These are phyloP conservation scores for Cladophialophora chaetospira DNA, from an alignment of 2,329 filamentous ascomycete genomes.

Conservation along the genomic window DNA sequence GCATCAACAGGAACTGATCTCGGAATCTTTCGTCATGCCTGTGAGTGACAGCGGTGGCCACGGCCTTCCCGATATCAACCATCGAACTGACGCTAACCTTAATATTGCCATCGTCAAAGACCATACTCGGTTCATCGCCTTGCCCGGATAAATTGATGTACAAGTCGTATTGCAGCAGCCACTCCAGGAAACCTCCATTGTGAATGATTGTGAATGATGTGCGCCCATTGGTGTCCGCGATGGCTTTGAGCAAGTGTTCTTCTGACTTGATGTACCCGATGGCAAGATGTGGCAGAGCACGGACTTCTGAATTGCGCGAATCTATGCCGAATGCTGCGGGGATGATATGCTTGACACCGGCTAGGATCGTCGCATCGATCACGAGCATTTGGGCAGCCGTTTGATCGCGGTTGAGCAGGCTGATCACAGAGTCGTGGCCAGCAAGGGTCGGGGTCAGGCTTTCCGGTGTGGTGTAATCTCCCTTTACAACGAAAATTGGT, in stretches of 20 bases:
- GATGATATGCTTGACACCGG: constrained; percentile 34
- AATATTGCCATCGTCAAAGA: constrained; percentile 22
- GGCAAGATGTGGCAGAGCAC: constrained; percentile 25
- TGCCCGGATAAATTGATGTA: background rate
- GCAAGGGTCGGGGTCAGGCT: background rate
- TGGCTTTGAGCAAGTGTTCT: constrained; percentile 7
- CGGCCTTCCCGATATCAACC: constrained; percentile 39
- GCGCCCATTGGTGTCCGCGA: constrained; percentile 31
- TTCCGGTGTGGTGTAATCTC: background rate
- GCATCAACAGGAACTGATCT: background rate
- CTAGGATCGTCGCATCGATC: constrained; percentile 33
- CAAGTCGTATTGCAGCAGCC: background rate
- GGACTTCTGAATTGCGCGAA: constrained; percentile 20
- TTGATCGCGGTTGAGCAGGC: background rate
- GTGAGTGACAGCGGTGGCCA: constrained; percentile 40
- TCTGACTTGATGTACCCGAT: constrained; percentile 17
- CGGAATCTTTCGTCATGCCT: constrained; percentile 12
- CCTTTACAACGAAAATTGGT: background rate
- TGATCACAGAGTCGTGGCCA: constrained; percentile 3
- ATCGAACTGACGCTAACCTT: constrained; percentile 38
- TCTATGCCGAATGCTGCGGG: constrained; percentile 37
- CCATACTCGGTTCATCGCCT: background rate
- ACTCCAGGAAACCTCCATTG: background rate
- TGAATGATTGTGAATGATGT: background rate
- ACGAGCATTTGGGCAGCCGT: constrained; percentile 21